Conservation (phyloP, 2,329 filamentous ascomycete genomes). For the Alternaria angustiovoidea region DNA sequence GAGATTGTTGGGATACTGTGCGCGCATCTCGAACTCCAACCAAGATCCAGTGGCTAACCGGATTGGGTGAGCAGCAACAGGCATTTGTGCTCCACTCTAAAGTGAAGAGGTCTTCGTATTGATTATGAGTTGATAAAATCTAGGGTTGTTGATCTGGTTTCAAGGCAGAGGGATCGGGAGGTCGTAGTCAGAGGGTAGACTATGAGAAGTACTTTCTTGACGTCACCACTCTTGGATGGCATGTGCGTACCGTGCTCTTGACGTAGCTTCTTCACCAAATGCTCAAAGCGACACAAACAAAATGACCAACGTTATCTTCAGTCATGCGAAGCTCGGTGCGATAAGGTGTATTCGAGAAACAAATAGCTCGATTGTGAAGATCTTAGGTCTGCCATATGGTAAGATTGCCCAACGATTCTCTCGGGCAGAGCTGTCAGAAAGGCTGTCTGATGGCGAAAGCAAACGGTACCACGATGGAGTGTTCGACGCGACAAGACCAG, state of each 20-base stretch:
- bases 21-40: background rate
- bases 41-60: background rate
- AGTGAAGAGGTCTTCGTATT: background rate
- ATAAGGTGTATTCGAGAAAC: slow-evolving; percentile 17
- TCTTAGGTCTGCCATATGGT: slow-evolving; percentile 22
- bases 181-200: background rate
- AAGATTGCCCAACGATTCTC: slow-evolving; percentile 23
- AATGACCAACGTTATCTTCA: slow-evolving; percentile 15
- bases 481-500: slow-evolving; percentile 24
- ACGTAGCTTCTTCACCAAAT: background rate
- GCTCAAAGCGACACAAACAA: background rate
- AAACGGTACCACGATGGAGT: slow-evolving; percentile 4
- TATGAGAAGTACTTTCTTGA: slow-evolving; percentile 2
- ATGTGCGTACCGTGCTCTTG: background rate
- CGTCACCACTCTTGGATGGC: slow-evolving; percentile 7
- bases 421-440: slow-evolving; percentile 14
- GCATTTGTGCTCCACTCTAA: background rate
- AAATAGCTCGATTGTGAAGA: slow-evolving; percentile 9
- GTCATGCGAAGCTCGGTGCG: slow-evolving; percentile 16
- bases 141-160: background rate
- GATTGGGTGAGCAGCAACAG: background rate
- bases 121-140: background rate
- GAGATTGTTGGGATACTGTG: background rate
- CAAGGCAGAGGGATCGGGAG: background rate
- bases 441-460: background rate